Base-by-base conservation (phyloP, 345 rosid genomes). In the Euphorbia lathyris region DNA sequence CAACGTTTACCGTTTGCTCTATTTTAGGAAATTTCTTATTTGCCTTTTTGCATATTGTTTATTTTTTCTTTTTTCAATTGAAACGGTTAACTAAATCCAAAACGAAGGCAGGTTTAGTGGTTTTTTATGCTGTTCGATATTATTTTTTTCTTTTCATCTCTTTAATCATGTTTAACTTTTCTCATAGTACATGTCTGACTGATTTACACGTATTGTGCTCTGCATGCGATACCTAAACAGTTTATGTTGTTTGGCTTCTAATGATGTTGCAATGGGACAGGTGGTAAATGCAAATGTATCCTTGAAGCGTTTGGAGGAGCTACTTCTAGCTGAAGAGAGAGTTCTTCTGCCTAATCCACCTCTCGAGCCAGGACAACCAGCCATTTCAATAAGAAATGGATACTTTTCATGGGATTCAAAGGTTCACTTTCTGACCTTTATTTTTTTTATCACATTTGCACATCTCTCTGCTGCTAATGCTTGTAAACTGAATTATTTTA, bases 241-340 rank as follows among this genome's bases (percentile, higher is more conserved):
- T 23, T 40, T 17, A 13, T 25, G 20, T 51, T 50, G 36, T 67
- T 72, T 59, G 42, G 62, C 67, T 66, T 63, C 70, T 79, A 50
- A 75, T 70, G 67, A 70, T 77, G 66, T 17, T 79, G 20, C 66
- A 17, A 22, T 75, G 70, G 67, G 29, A 65, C 81, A 95, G 98
- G 86, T 80, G 32, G 99, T 90, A 71, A 92, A 92, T 79, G 99
- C 99, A 65, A 88, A 90, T 82, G 99, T 95, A 62, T 95, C 99
- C 56, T 78, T 95, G 72, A 90, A 86, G 72, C 98, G 98, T 71
- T 70, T 95, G 81, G 99, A 95, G 86, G 99, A 92, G 74, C 90
- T 90, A 58, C 82, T 95, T 70, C 82, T 85, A 65, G 86, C 92
- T 32, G 99, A 95, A 69, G 99, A 95, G 83, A 87, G 98, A 83